phyloP scores from a whole-genome alignment of 352 stramenopile species.

The Phytophthora ramorum region DNA sequence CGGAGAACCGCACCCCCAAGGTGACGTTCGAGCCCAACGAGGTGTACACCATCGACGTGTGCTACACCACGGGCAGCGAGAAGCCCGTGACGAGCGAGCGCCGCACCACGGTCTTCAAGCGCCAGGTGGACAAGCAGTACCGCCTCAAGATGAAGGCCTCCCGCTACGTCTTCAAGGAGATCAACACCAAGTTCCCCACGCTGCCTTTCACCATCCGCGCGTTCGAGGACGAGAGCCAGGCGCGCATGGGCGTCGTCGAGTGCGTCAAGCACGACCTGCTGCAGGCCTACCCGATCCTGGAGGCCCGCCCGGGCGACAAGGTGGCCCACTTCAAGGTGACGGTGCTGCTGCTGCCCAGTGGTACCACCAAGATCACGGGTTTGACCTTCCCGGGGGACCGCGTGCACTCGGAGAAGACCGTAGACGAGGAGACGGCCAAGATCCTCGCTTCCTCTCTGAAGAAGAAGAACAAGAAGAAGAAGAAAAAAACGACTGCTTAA shows the following conservation, averaged over 20 bases:
- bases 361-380: slow-evolving; percentile 96
- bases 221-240: slow-evolving; percentile 95
- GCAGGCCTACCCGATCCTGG: slow-evolving; percentile 97
- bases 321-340: slow-evolving; percentile 99
- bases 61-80: slow-evolving; percentile 98
- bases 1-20: slow-evolving; percentile 88
- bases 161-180: slow-evolving; percentile 96
- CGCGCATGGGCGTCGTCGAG: slow-evolving; percentile 98
- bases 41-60: slow-evolving; percentile 99
- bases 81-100: slow-evolving; percentile 92
- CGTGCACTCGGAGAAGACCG: slow-evolving; percentile 93
- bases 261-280: slow-evolving; percentile 98
- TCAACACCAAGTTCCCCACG: slow-evolving; percentile 98
- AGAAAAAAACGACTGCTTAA: slow-evolving; percentile 68
- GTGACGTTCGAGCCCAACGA: slow-evolving; percentile 96
- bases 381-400: slow-evolving; percentile 90
- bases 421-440: slow-evolving; percentile 92
- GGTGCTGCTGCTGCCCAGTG: slow-evolving; percentile 96
- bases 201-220: slow-evolving; percentile 98
- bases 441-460: slow-evolving; percentile 93
- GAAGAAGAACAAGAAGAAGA: slow-evolving; percentile 98
- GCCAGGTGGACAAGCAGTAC: slow-evolving; percentile 99
- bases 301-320: slow-evolving; percentile 94
- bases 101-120: slow-evolving; percentile 99
- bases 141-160: slow-evolving; percentile 95